These are phyloP conservation scores for Populus trichocarpa DNA, from an alignment of 441 rosid genomes.

Conservation along the genomic window DNA sequence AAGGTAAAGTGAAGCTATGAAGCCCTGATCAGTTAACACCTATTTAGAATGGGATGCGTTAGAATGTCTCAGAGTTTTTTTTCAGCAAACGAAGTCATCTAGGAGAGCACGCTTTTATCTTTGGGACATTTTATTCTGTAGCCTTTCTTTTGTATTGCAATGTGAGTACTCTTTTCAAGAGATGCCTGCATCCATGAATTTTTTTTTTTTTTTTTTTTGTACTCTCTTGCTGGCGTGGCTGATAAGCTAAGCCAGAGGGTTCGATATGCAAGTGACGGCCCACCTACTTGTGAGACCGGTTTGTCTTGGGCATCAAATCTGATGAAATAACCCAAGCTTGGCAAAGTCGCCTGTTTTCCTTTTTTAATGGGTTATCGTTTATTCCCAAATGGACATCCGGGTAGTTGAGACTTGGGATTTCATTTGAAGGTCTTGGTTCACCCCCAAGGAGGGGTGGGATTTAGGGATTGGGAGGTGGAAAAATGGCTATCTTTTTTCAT, in stretches of 20 bases:
- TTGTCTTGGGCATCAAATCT: not conserved
- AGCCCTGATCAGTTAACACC: not conserved
- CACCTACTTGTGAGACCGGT: not conserved
- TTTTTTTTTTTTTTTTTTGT: not conserved
- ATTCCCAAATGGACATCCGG: not conserved
- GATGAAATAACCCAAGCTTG: not conserved
- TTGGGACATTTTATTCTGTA: not conserved
- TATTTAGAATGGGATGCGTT: not conserved
- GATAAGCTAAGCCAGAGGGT: not conserved
- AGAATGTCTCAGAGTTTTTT: not conserved
- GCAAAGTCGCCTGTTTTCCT: not conserved
- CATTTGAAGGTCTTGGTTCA: not conserved
- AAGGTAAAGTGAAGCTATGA: slow-evolving; percentile 46
- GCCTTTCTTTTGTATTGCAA: not conserved
- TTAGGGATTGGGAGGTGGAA: not conserved
- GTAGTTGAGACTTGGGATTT: not conserved
- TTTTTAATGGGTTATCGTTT: not conserved
- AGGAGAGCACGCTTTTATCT: not conserved
- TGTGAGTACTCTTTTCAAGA: too few relatives aligned
- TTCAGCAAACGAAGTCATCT: not conserved
- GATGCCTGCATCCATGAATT: not conserved
- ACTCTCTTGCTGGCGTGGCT: not conserved
- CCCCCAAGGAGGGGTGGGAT: not conserved
- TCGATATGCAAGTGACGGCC: not conserved
- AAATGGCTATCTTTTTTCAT: not conserved